These are phyloP conservation scores for Phoma herbarum DNA, from an alignment of 2,329 filamentous ascomycete species.

Conservation along the genomic window DNA sequence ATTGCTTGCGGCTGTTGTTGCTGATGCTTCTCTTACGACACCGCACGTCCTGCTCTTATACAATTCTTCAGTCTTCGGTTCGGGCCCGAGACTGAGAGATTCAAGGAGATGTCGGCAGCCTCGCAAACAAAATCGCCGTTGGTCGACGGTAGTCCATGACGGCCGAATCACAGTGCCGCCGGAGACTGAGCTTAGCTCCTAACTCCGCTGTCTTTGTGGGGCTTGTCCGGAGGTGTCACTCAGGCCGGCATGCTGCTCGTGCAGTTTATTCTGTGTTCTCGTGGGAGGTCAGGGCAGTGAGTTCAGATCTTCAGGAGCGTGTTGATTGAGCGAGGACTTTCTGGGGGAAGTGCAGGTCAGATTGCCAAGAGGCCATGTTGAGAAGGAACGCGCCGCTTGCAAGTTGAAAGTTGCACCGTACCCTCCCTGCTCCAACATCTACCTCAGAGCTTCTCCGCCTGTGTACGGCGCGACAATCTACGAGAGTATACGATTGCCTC, in stretches of 20 bases:
- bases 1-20: neutral
- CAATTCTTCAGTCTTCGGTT: neutral
- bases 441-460: too few relatives aligned
- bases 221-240: neutral
- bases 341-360: neutral
- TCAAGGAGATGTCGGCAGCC: neutral
- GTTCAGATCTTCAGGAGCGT: neutral
- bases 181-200: neutral
- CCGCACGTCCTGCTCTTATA: neutral
- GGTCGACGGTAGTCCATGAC: neutral
- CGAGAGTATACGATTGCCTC: too few relatives aligned
- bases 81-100: neutral
- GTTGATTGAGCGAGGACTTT: neutral
- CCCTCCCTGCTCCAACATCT: too few relatives aligned
- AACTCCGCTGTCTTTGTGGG: neutral
- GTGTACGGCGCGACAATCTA: too few relatives aligned
- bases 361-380: too few relatives aligned
- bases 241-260: neutral
- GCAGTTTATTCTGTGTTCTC: too few relatives aligned
- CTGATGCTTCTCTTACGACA: neutral
- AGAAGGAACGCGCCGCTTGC: too few relatives aligned
- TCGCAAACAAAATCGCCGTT: neutral
- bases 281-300: neutral
- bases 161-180: neutral
- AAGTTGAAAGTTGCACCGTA: too few relatives aligned